Percentiles rank a stretch among this genome's conserved stretches.
phyloP scores from a whole-genome alignment of 495 filamentous ascomycete species.

The Haplographium delicatum region DNA sequence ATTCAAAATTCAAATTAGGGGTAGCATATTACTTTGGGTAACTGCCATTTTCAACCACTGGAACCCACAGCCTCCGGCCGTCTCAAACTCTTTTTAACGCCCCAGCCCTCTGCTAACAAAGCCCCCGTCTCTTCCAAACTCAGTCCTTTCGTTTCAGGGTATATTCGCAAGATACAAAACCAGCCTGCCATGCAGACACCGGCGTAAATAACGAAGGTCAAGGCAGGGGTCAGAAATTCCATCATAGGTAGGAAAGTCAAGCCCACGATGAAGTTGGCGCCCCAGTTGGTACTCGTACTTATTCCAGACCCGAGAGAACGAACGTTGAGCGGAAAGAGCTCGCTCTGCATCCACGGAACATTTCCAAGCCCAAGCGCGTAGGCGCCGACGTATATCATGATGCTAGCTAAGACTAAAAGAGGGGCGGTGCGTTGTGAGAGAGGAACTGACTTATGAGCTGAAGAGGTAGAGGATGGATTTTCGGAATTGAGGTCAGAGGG shows the following conservation, averaged over 20 bases:
- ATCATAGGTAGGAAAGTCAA: slow-evolving; percentile 85
- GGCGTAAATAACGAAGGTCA: slow-evolving; percentile 76
- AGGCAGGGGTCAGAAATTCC: slow-evolving; percentile 65
- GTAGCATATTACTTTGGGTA: no score
- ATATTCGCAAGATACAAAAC: slow-evolving; percentile 61
- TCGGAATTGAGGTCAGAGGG: slow-evolving; percentile 29
- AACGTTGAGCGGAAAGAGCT: slow-evolving; percentile 81
- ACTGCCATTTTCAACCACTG: no score
- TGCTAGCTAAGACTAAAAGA: slow-evolving; percentile 55
- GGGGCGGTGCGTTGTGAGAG: slow-evolving; percentile 21
- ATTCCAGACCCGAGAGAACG: slow-evolving; percentile 75
- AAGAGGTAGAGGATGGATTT: slow-evolving; percentile 22
- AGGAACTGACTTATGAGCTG: slow-evolving; percentile 38
- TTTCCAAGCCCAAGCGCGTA: slow-evolving; percentile 89
- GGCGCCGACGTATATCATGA: slow-evolving; percentile 77
- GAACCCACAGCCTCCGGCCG: slow-evolving; percentile 4
- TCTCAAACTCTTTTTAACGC: slow-evolving; percentile 42
- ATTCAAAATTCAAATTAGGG: no score
- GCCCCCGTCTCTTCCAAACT: slow-evolving; percentile 75
- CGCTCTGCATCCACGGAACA: slow-evolving; percentile 90
- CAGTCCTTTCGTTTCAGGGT: slow-evolving; percentile 80
- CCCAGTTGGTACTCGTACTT: slow-evolving; percentile 89
- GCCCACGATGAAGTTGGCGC: slow-evolving; percentile 80
- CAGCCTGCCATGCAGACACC: slow-evolving; percentile 63
- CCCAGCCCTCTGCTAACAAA: slow-evolving; percentile 71